Base-by-base conservation (phyloP, 2,329 filamentous ascomycete species). In the Sclerotinia trifoliorum region DNA sequence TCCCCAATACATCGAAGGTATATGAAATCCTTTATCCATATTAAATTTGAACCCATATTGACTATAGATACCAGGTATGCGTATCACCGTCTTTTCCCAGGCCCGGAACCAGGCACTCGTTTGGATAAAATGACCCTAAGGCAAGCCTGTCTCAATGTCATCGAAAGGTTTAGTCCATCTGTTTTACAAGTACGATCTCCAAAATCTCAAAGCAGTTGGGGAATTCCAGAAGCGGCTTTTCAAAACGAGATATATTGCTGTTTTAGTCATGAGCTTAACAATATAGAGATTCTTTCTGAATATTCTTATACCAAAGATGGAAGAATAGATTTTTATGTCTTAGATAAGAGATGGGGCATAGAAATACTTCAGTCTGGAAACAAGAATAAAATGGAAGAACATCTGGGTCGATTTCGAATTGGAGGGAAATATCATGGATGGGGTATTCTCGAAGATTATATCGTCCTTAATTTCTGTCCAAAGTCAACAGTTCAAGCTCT, bases 211-310 rank as follows among this genome's bases (percentile, higher is more conserved):
- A 11, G 17, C 24, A 39, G 24, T 4, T 39, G 44, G 60, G 60
- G 60, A 19, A 62, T 62, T 26, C 60, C 60, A 62, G 42, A 49
- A 48, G 19, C 58, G n/a, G 58, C 13, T 3, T 49, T 62, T 6
- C 26, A 35, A 44, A 21, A 62, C n/a, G 58, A 62, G 44, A 62
- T 62, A 5, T 62, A 62, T 62, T 62, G 29, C 49, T 62, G 46
- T 24, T 32, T 62, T 21, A 62, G 19, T 15, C 8, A 19, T 24
- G 60, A 62, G 26, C 26, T 62, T 51, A 13, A 51, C 3, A 62
- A 51, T 62, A 11, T 62, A 24, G 26, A 19, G 3, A 62, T 62
- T 1, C 21, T 51, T 24, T 29, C 42, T 19, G 60, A 62, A 62
- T 51, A 62, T 62, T 26, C 46, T 11, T 26, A 49, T 6, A 51